Base-by-base conservation (phyloP, 768 basidiomycete genomes). In the Lyophyllum atratum region DNA sequence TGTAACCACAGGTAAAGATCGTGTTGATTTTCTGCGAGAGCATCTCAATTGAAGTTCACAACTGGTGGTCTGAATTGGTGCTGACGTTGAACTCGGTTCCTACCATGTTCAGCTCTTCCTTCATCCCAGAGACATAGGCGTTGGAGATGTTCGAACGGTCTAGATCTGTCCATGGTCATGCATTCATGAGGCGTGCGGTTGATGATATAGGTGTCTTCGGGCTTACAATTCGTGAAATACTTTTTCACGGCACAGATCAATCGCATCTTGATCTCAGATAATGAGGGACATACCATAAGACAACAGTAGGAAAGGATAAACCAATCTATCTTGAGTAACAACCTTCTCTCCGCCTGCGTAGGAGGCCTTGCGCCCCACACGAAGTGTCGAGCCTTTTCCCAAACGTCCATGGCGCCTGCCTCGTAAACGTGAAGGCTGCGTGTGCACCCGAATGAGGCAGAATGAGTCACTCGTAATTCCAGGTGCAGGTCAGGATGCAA, bases 61-160 rank as follows among this genome's bases (percentile, higher is more conserved):
- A 40, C 17, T 40, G 19, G 43, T 24, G 22, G 19, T 4, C n/a
- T 47, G 43, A 25, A 39, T 55, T 25, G 12, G n/a, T 10, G 19
- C 75, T 59, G 49, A 82, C 80, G 64, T 90, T 88, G 64, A 83
- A 82, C 46, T 90, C 76, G 39, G 79, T 85, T 37, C 86, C 86
- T 42, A 75, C 67, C 85, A 89, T 86, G 54, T 78, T 62, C 34
- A 90, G 75, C 21, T 87, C 87, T 68, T 90, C 85, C 59, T 80
- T 85, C 87, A 92, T 89, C 6, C 89, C 89, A 4, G 86, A 88
- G n/a, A 89, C 85, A 68, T 88, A 90, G 11, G 89, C 89, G 69
- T 90, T 90, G 61, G 77, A 76, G 26, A 90, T 74, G 68, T 88
- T 88, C 29, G 86, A 85, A 54, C 86, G 73, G 67, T 88, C 86